A percentile compares a stretch with the other conserved stretches of the same genome.
Evolutionary conservation across 2,329 filamentous ascomycete genomes (phyloP).

Genomic region (Elsinoe ampelina): DNA sequence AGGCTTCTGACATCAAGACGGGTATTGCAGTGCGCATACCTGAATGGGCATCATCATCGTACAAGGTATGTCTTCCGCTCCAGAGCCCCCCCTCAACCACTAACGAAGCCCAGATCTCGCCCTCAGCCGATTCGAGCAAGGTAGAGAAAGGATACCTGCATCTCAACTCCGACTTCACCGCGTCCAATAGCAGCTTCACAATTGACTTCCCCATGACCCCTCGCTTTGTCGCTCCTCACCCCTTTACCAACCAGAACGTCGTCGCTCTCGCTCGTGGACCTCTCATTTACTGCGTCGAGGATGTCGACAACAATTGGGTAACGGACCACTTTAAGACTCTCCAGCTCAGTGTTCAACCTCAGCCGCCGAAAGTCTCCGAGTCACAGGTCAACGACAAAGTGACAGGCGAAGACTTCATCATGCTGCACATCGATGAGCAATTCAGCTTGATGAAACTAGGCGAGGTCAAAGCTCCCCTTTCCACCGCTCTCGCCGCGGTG

Average conservation of each 20-base stretch:
- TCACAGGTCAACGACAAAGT: constrained; percentile 17
- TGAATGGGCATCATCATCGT: constrained; percentile 36
- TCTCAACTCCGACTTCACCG: constrained; percentile 35
- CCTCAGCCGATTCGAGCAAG: constrained; percentile 22
- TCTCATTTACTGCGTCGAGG: constrained; percentile 53
- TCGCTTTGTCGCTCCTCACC: constrained; percentile 44
- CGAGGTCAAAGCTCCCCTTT: not conserved
- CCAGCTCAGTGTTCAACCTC: constrained; percentile 17
- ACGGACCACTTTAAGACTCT: constrained; percentile 45
- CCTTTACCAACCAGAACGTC: constrained; percentile 47
- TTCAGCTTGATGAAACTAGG: constrained; percentile 6
- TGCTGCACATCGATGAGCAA: constrained; percentile 22
- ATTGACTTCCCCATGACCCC: constrained; percentile 40
- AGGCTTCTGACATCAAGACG: constrained; percentile 26
- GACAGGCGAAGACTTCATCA: constrained; percentile 25
- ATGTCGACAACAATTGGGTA: constrained; percentile 49
- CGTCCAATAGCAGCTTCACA: constrained; percentile 34
- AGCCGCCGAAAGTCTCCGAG: constrained; percentile 15
- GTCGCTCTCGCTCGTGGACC: constrained; percentile 48
- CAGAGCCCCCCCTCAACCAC: not conserved
- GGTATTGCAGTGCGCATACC: constrained; percentile 46
- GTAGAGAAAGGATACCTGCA: constrained; percentile 44
- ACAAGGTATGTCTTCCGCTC: constrained; percentile 22
- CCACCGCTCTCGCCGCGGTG: not conserved
- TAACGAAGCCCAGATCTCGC: constrained; percentile 24